Conservation (phyloP, 1,139 yeast genomes). For the Diutina scorzettiae region DNA sequence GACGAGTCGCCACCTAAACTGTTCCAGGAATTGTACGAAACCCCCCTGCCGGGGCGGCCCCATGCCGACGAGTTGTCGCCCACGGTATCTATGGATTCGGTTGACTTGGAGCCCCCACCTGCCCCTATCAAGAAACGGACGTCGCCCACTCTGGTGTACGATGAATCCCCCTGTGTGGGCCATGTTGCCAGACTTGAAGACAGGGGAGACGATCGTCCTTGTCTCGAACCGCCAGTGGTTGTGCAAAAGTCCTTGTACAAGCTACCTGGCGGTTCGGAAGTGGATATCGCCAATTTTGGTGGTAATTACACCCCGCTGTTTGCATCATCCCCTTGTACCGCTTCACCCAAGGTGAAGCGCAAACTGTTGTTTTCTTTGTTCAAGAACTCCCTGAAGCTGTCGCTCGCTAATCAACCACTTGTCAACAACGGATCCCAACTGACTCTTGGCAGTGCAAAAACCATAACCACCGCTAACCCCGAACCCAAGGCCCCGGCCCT, state of each 20-base stretch:
- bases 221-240: neutral
- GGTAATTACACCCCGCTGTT: neutral
- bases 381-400: slow-evolving; percentile 1
- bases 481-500: neutral
- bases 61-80: neutral
- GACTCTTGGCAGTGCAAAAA: neutral
- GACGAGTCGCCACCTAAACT: neutral
- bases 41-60: slow-evolving; percentile 1
- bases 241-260: neutral
- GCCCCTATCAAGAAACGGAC: neutral
- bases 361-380: slow-evolving; percentile 2
- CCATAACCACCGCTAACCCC: neutral
- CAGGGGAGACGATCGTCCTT: neutral
- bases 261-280: neutral
- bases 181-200: neutral
- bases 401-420: neutral
- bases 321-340: neutral
- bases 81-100: neutral
- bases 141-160: neutral
- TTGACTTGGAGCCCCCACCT: neutral
- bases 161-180: neutral
- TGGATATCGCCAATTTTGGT: slow-evolving; percentile 3
- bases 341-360: neutral
- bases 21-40: slow-evolving; percentile 2
- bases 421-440: neutral